Conservation (phyloP, 192 early-diverging fungal species). For the Jimgerdemannia flammicorona region DNA sequence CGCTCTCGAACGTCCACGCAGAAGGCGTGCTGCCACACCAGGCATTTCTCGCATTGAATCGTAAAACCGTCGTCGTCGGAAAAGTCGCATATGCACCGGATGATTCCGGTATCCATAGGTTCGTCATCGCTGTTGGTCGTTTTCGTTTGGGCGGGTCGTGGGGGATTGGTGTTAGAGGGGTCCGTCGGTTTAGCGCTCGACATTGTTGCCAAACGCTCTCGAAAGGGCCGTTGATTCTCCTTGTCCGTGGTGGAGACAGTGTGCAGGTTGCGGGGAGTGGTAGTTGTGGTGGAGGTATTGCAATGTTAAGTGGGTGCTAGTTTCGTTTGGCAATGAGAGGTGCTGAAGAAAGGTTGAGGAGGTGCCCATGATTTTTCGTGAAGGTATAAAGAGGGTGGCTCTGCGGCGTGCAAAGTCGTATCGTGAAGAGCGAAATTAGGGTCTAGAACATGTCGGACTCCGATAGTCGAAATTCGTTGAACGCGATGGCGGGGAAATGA, state of each 20-base stretch:
- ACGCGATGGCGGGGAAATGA: not conserved
- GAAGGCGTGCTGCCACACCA: slow-evolving; percentile 92
- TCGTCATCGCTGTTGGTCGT: slow-evolving; percentile 31
- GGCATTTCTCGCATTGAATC: slow-evolving; percentile 92
- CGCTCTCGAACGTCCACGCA: slow-evolving; percentile 74
- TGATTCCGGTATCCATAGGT: slow-evolving; percentile 78
- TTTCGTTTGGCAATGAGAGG: not conserved
- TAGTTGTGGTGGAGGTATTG: not conserved
- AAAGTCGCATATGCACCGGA: slow-evolving; percentile 91
- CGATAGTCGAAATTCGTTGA: not conserved
- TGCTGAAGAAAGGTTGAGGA: not conserved
- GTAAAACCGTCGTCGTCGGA: slow-evolving; percentile 96
- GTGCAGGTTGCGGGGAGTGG: not conserved
- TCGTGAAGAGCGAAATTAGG: not conserved
- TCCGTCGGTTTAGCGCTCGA: not conserved
- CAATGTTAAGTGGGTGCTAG: not conserved
- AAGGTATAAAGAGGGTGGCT: not conserved
- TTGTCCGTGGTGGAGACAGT: not conserved
- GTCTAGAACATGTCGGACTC: not conserved
- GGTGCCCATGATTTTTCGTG: not conserved
- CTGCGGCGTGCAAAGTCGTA: not conserved
- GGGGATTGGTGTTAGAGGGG: not conserved
- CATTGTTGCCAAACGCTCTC: not conserved
- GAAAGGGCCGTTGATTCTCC: not conserved
- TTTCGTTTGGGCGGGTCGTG: slow-evolving; percentile 27